Evolutionary conservation across 306 rosid species (phyloP).

Genomic region (Canavalia gladiata): DNA sequence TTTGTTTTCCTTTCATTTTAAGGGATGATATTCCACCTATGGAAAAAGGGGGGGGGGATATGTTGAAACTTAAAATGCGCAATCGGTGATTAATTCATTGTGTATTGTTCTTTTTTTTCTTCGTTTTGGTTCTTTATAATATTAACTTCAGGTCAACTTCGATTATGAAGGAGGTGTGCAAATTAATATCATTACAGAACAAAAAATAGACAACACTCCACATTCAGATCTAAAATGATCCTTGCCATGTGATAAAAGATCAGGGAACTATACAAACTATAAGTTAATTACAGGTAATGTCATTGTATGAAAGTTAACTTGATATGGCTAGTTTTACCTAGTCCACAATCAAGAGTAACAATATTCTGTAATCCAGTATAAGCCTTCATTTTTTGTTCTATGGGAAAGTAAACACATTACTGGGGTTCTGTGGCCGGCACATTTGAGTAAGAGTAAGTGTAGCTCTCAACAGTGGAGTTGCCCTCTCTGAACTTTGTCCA

Average conservation of each 20-base stretch:
- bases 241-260: background rate
- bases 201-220: constrained; percentile 28
- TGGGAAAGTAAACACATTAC: constrained; percentile 23
- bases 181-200: constrained; percentile 20
- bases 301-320: constrained; percentile 31
- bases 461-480: constrained; percentile 53
- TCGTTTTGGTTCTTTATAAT: background rate
- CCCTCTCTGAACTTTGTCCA: constrained; percentile 62
- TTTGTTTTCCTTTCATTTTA: background rate
- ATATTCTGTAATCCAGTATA: constrained; percentile 28
- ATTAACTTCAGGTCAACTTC: constrained; percentile 10
- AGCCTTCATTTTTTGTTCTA: constrained; percentile 18
- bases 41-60: background rate
- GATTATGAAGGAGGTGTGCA: constrained; percentile 1
- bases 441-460: constrained; percentile 53
- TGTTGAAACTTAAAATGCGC: background rate
- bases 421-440: constrained; percentile 60
- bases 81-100: background rate
- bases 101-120: background rate
- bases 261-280: constrained; percentile 42
- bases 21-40: background rate
- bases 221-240: constrained; percentile 15
- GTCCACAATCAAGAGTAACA: constrained; percentile 24
- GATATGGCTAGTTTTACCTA: constrained; percentile 39
- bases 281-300: constrained; percentile 39